phyloP scores from a whole-genome alignment of 208 protist species.

The Wallacemonas sp. region DNA sequence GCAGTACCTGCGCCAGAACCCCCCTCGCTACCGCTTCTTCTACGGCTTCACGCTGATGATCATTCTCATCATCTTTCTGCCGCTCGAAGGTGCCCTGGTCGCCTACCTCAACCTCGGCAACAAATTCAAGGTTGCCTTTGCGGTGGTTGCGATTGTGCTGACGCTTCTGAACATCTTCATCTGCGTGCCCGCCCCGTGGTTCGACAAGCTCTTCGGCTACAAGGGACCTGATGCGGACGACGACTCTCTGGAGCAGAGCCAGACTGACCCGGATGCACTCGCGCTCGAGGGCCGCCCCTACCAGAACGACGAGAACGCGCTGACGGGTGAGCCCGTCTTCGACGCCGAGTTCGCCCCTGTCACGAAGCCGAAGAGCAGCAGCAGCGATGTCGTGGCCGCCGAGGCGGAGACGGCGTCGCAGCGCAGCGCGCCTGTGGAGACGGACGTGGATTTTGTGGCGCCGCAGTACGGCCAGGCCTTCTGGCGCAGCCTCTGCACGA shows the following conservation, averaged over 20 bases:
- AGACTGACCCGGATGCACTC: neutral
- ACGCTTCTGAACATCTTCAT: constrained; percentile 23
- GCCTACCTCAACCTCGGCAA: constrained; percentile 30
- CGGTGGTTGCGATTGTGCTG: constrained; percentile 36
- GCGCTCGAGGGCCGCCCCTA: constrained; percentile 5
- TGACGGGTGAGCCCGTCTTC: constrained; percentile 9
- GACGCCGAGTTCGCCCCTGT: neutral
- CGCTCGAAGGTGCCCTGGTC: constrained; percentile 35
- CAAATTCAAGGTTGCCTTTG: constrained; percentile 32
- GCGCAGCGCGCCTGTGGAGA: constrained; percentile 4
- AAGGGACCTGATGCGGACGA: constrained; percentile 13
- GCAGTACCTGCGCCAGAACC: constrained; percentile 47
- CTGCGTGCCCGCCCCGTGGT: constrained; percentile 41
- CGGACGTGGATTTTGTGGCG: constrained; percentile 59
- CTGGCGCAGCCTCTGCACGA: constrained; percentile 34
- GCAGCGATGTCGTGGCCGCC: neutral
- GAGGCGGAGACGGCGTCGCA: neutral
- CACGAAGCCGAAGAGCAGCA: neutral
- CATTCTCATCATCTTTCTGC: constrained; percentile 52
- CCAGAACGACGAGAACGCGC: neutral
- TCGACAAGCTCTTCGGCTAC: constrained; percentile 14
- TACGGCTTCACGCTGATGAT: constrained; percentile 45
- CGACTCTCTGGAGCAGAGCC: neutral
- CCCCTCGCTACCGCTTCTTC: constrained; percentile 44
- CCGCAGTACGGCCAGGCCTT: constrained; percentile 64